phyloP scores from a whole-genome alignment of 495 filamentous ascomycete species.

The Lichina pygmaea region DNA sequence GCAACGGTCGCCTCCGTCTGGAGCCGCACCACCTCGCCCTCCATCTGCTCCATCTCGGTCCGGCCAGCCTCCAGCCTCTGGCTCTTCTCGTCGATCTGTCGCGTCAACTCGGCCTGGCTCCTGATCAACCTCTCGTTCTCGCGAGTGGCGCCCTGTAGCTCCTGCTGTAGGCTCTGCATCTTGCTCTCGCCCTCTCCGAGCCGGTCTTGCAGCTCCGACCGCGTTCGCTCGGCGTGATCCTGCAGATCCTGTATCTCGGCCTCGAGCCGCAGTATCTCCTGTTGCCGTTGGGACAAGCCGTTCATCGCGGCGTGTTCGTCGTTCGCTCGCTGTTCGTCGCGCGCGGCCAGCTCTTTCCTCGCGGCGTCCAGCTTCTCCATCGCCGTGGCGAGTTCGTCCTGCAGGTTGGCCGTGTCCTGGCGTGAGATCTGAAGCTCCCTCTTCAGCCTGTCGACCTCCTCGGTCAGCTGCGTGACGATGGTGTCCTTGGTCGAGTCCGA shows the following conservation, averaged over 20 bases:
- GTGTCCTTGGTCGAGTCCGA: constrained; percentile 29
- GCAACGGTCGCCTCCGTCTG: constrained; percentile 81
- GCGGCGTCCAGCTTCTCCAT: constrained; percentile 21
- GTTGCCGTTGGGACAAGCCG: constrained; percentile 3
- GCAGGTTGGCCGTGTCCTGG: constrained; percentile 4
- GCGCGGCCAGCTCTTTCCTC: constrained; percentile 11
- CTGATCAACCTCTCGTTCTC: background rate
- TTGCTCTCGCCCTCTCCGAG: background rate
- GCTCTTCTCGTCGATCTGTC: constrained; percentile 12
- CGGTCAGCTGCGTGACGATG: constrained; percentile 10
- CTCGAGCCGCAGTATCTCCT: constrained; percentile 5
- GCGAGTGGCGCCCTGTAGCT: background rate
- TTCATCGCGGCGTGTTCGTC: constrained; percentile 10
- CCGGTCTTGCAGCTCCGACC: background rate
- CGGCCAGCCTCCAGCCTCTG: constrained; percentile 13
- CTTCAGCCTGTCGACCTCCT: constrained; percentile 5
- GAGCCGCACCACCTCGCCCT: constrained; percentile 57
- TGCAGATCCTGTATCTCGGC: constrained; percentile 11
- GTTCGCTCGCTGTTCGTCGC: constrained; percentile 11
- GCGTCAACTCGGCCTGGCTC: background rate
- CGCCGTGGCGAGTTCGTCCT: constrained; percentile 17
- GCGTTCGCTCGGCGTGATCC: constrained; percentile 8
- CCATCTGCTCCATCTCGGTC: constrained; percentile 34
- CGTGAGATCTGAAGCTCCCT: background rate
- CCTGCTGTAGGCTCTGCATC: background rate